A percentile compares a stretch with the other conserved stretches of the same genome.
phyloP scores from a whole-genome alignment of 768 basidiomycete species.

The Lyophyllum decastes region DNA sequence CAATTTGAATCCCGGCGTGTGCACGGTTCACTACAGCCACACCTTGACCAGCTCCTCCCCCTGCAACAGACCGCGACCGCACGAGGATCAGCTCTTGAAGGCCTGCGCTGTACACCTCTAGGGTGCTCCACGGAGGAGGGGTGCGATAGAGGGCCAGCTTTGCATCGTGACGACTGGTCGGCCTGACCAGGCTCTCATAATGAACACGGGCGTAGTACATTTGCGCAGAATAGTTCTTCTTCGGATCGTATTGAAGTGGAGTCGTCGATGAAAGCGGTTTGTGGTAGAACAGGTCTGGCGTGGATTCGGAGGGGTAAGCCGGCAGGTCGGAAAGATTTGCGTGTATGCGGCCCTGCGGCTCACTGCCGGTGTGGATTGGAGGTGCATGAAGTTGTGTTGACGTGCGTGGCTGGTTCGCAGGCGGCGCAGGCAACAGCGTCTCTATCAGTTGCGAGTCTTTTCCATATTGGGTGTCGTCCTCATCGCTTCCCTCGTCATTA shows the following conservation, averaged over 20 bases:
- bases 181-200: background rate
- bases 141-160: slow-evolving; percentile 36
- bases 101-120: slow-evolving; percentile 18
- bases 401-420: background rate
- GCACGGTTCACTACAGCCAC: slow-evolving; percentile 11
- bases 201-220: slow-evolving; percentile 16
- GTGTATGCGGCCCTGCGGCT: background rate
- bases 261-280: background rate
- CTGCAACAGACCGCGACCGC: background rate
- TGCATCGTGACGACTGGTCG: slow-evolving; percentile 16
- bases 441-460: background rate
- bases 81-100: background rate
- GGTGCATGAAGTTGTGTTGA: background rate
- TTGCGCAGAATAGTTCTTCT: slow-evolving; percentile 11
- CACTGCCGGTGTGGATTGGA: background rate
- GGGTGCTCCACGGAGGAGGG: slow-evolving; percentile 36
- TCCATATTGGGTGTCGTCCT: background rate
- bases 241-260: slow-evolving; percentile 10
- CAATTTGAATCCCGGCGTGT: slow-evolving; percentile 11
- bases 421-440: background rate
- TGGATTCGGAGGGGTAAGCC: slow-evolving; percentile 1
- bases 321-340: background rate
- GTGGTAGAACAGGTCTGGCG: slow-evolving; percentile 17
- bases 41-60: background rate
- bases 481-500: background rate